Conservation (phyloP, 1,284 basidiomycete species). For the Golubevia pallescens region DNA sequence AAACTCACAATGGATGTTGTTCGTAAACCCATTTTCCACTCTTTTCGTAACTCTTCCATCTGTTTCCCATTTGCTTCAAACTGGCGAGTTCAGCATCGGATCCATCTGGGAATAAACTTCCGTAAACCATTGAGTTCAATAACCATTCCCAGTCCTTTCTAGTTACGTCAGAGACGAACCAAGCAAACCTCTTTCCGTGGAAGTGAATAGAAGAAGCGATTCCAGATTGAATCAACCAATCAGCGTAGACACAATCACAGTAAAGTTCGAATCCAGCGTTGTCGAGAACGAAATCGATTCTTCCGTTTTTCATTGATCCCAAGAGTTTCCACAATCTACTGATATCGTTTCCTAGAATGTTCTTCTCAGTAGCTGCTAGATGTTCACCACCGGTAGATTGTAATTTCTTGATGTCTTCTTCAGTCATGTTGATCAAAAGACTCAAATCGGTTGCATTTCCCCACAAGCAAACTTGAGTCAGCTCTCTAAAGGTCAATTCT, state of each 20-base stretch:
- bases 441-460: slow-evolving; percentile 97
- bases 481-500: slow-evolving; percentile 87
- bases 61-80: slow-evolving; percentile 77
- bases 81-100: slow-evolving; percentile 81
- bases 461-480: slow-evolving; percentile 94
- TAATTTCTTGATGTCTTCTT: slow-evolving; percentile 96
- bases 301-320: background rate
- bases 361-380: slow-evolving; percentile 93
- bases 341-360: slow-evolving; percentile 67
- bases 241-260: slow-evolving; percentile 93
- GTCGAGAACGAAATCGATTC: slow-evolving; percentile 73
- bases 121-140: slow-evolving; percentile 65
- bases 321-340: slow-evolving; percentile 36
- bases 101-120: slow-evolving; percentile 76
- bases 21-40: slow-evolving; percentile 95
- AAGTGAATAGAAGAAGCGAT: slow-evolving; percentile 85
- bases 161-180: slow-evolving; percentile 81
- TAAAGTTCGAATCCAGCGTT: slow-evolving; percentile 94
- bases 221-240: slow-evolving; percentile 88
- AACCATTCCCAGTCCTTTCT: slow-evolving; percentile 94
- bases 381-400: slow-evolving; percentile 95
- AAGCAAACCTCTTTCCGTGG: slow-evolving; percentile 74
- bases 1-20: slow-evolving; percentile 75
- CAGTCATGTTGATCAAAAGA: slow-evolving; percentile 95
- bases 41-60: slow-evolving; percentile 97